Percentiles rank a stretch among this genome's conserved stretches.
Conservation (phyloP, 164 flowering plant genomes). For the Dillenia turbinata region DNA sequence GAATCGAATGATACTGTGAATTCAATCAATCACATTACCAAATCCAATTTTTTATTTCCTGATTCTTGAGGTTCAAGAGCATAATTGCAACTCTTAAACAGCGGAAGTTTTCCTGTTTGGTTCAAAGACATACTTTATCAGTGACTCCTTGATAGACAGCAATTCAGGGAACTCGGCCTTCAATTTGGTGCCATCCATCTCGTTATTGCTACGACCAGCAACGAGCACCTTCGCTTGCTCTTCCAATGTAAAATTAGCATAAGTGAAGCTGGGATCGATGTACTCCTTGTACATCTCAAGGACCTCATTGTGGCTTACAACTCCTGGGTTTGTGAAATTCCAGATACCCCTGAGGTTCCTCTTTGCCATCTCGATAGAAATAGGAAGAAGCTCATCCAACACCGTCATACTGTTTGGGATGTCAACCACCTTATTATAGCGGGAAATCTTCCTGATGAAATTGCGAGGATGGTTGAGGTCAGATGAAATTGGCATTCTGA, state of each 20-base stretch:
- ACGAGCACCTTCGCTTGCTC: slow-evolving; percentile 76
- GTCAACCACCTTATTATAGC: slow-evolving; percentile 61
- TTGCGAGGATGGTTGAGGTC: slow-evolving; percentile 72
- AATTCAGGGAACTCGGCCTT: slow-evolving; percentile 64
- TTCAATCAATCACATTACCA: too few relatives aligned
- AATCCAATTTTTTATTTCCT: too few relatives aligned
- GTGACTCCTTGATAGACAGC: slow-evolving; percentile 61
- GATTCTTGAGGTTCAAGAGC: too few relatives aligned
- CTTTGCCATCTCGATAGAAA: slow-evolving; percentile 77
- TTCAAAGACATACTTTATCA: slow-evolving; percentile 63
- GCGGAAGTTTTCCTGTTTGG: slow-evolving; percentile 43
- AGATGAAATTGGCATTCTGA: slow-evolving; percentile 70
- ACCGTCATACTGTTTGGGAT: slow-evolving; percentile 77
- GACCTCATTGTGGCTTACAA: slow-evolving; percentile 70
- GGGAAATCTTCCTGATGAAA: slow-evolving; percentile 65
- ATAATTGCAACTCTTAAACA: too few relatives aligned
- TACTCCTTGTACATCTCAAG: slow-evolving; percentile 67
- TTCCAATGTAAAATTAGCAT: slow-evolving; percentile 62
- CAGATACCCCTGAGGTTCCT: slow-evolving; percentile 57
- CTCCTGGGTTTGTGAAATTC: slow-evolving; percentile 77
- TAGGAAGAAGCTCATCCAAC: slow-evolving; percentile 69
- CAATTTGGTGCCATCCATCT: slow-evolving; percentile 67
- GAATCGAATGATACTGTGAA: too few relatives aligned
- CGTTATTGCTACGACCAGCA: slow-evolving; percentile 72
- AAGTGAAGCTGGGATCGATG: slow-evolving; percentile 46